These are phyloP conservation scores for Ascochyta pisi DNA, from an alignment of 2,329 filamentous ascomycete genomes.

Conservation along the genomic window DNA sequence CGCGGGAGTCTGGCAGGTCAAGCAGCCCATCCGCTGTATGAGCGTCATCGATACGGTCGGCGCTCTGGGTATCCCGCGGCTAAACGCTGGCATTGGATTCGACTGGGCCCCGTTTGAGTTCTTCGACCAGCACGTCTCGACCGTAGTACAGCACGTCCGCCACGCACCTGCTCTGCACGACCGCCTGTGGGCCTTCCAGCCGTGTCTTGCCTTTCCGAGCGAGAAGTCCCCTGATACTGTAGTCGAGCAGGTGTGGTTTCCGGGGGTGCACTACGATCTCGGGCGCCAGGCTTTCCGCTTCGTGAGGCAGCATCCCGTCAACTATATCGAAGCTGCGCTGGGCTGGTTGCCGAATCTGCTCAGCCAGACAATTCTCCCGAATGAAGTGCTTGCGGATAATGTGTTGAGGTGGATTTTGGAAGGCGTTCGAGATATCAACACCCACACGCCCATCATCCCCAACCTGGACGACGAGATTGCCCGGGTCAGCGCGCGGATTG, in stretches of 20 bases:
- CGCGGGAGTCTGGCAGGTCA: slow-evolving; percentile 36
- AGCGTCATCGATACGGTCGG: slow-evolving; percentile 47
- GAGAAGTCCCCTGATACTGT: slow-evolving; percentile 10
- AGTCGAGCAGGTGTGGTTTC: slow-evolving; percentile 45
- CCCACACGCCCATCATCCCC: slow-evolving; percentile 26
- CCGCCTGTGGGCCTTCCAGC: slow-evolving; percentile 45
- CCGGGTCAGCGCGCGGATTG: slow-evolving; percentile 21
- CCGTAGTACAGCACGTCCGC: slow-evolving; percentile 42
- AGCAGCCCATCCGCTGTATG: slow-evolving; percentile 43
- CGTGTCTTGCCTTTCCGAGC: slow-evolving; percentile 35
- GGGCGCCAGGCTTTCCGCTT: slow-evolving; percentile 47
- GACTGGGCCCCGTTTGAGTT: slow-evolving; percentile 48
- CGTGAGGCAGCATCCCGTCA: slow-evolving; percentile 35
- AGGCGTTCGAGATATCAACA: slow-evolving; percentile 29
- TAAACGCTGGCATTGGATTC: slow-evolving; percentile 46
- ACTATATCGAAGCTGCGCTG: slow-evolving; percentile 36
- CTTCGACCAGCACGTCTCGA: slow-evolving; percentile 44
- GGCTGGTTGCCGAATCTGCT: slow-evolving; percentile 38
- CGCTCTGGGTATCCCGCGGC: slow-evolving; percentile 41
- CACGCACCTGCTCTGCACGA: slow-evolving; percentile 46
- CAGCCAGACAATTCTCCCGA: slow-evolving; percentile 40
- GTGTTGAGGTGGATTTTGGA: slow-evolving; percentile 42
- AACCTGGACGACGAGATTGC: slow-evolving; percentile 23
- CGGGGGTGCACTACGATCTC: slow-evolving; percentile 48
- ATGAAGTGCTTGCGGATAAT: slow-evolving; percentile 41